Evolutionary conservation across 495 filamentous ascomycete species (phyloP).

Genomic region (Talaromyces wortmannii): DNA sequence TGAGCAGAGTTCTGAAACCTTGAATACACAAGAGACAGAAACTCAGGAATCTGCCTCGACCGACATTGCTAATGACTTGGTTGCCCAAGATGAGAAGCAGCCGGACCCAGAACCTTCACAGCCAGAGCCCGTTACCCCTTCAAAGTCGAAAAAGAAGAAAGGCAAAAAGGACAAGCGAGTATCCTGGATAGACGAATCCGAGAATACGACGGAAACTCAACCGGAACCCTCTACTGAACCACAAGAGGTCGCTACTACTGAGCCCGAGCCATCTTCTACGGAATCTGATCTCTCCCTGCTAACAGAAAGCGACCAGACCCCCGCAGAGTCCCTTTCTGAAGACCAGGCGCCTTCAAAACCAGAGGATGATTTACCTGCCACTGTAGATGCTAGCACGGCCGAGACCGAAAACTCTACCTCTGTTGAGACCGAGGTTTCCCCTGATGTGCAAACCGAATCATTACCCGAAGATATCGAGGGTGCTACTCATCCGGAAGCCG

Average conservation of each 20-base stretch:
- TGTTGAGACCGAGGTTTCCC: neutral
- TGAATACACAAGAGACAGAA: neutral
- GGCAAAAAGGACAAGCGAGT: conserved; percentile 9
- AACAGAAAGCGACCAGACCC: neutral
- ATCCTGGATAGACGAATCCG: conserved; percentile 2
- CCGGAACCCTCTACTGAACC: neutral
- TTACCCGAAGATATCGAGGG: neutral
- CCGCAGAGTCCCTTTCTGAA: neutral
- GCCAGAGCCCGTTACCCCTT: conserved; percentile 3
- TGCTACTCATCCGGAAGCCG: neutral
- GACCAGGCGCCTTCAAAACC: neutral
- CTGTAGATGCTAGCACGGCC: conserved; percentile 6
- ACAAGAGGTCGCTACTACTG: neutral
- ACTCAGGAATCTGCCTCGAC: neutral
- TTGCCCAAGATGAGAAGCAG: neutral
- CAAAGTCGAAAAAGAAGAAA: conserved; percentile 25
- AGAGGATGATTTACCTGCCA: neutral
- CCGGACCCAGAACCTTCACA: conserved; percentile 3
- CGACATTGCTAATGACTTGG: neutral
- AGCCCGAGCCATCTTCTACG: neutral
- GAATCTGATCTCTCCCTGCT: neutral
- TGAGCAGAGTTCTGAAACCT: neutral
- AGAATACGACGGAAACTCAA: neutral
- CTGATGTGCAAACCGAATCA: neutral
- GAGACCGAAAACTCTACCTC: conserved; percentile 9